phyloP scores from a whole-genome alignment of 768 basidiomycete genomes.

The Trichaptum fuscoviolaceum region DNA sequence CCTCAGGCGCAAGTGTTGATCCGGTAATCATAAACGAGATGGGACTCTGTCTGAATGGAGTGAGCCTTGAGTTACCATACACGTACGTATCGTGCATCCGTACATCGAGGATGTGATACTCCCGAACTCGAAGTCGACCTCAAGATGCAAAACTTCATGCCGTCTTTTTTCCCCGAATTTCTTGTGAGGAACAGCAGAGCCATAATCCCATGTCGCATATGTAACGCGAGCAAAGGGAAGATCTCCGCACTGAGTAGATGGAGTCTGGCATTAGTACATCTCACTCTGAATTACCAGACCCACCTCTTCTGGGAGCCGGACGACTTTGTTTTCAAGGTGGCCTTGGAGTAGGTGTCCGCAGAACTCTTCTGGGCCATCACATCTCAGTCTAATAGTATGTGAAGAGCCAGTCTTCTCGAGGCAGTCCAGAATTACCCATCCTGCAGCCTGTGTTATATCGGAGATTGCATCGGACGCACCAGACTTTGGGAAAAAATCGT shows the following conservation, averaged over 20 bases:
- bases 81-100: too few relatives aligned
- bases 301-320: constrained; percentile 16
- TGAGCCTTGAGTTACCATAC: not conserved
- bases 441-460: constrained; percentile 18
- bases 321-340: constrained; percentile 11
- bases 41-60: not conserved
- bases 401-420: constrained; percentile 3
- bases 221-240: not conserved
- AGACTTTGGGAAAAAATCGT: not conserved
- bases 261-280: not conserved
- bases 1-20: not conserved
- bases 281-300: not conserved
- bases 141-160: not conserved
- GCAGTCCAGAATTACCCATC: constrained; percentile 16
- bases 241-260: not conserved
- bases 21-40: not conserved
- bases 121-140: not conserved
- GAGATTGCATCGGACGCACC: constrained; percentile 4
- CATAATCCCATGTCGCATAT: not conserved
- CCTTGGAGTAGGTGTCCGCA: constrained; percentile 16
- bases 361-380: not conserved
- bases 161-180: not conserved
- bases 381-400: constrained; percentile 8
- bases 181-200: not conserved
- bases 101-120: not conserved